phyloP scores from a whole-genome alignment of 768 basidiomycete genomes.

The Chalciporus piperatus region DNA sequence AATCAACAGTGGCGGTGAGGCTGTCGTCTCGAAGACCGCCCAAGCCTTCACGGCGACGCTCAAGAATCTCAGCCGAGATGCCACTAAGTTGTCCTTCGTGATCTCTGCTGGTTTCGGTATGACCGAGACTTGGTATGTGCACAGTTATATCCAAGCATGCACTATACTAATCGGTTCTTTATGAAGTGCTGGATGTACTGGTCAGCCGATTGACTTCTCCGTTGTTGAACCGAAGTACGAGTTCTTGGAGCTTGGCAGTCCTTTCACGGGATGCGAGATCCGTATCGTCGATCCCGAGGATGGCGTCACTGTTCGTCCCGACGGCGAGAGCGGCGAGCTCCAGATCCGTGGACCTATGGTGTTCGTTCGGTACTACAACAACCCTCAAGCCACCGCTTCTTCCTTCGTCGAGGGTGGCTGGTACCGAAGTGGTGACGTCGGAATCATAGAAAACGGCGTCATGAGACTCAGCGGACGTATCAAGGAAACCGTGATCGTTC shows the following conservation, averaged over 20 bases:
- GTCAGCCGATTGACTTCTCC: constrained; percentile 23
- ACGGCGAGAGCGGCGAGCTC: constrained; percentile 35
- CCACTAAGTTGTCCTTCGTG: constrained; percentile 16
- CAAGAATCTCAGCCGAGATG: constrained; percentile 18
- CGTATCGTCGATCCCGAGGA: constrained; percentile 32
- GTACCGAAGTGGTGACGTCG: constrained; percentile 58
- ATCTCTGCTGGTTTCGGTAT: constrained; percentile 40
- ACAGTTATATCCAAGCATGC: not conserved
- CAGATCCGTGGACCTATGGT: constrained; percentile 40
- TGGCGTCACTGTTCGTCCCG: constrained; percentile 18
- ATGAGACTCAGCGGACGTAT: constrained; percentile 39
- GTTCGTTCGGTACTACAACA: constrained; percentile 44
- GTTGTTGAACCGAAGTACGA: constrained; percentile 24
- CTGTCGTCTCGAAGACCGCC: constrained; percentile 37
- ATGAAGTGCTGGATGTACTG: constrained; percentile 36
- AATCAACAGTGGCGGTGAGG: constrained; percentile 44
- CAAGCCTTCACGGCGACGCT: constrained; percentile 33
- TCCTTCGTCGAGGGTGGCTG: constrained; percentile 48
- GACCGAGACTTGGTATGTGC: constrained; percentile 39
- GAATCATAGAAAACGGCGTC: constrained; percentile 31
- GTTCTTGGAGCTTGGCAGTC: constrained; percentile 33
- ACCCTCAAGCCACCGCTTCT: constrained; percentile 42
- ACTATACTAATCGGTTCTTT: not conserved
- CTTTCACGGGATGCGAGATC: constrained; percentile 30
- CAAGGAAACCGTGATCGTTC: constrained; percentile 44